phyloP scores from a whole-genome alignment of 176 grass and related monocot genomes.

The Bolboschoenus planiculmis region DNA sequence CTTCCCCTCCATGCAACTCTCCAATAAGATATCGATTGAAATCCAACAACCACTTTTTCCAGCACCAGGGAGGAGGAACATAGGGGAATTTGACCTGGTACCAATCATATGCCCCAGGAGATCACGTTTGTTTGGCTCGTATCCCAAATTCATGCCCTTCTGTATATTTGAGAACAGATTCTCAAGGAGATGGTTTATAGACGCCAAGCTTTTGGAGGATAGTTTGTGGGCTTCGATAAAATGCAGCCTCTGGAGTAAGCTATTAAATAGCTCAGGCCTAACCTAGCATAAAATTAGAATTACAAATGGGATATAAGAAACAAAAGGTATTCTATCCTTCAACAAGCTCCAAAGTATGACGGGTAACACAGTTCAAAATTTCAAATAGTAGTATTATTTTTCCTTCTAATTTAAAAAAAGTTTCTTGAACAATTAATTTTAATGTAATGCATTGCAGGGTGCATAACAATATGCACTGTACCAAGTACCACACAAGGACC shows the following conservation, averaged over 20 bases:
- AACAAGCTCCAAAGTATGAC: conserved; percentile 2
- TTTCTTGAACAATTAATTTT: not conserved
- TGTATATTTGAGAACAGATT: conserved; percentile 46
- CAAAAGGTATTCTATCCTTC: not conserved
- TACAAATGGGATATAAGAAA: not conserved
- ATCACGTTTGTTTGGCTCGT: conserved; percentile 35
- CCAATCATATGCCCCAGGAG: conserved; percentile 41
- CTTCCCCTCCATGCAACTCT: conserved; percentile 64
- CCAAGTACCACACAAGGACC: not conserved
- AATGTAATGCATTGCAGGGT: not conserved
- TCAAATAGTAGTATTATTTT: not conserved
- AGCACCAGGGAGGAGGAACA: conserved; percentile 31
- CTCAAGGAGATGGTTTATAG: conserved; percentile 32
- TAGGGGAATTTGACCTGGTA: conserved; percentile 34
- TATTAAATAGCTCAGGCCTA: conserved; percentile 84
- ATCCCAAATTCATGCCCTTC: conserved; percentile 32
- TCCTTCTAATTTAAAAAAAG: not conserved
- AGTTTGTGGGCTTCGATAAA: conserved; percentile 68
- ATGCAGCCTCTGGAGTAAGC: conserved; percentile 58
- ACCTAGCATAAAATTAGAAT: conserved; percentile 18
- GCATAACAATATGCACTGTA: not conserved
- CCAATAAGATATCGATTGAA: conserved; percentile 85
- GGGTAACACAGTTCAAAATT: conserved; percentile 7
- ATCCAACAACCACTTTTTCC: conserved; percentile 65
- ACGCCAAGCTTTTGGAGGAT: conserved; percentile 28